Base-by-base conservation (phyloP, 2,329 filamentous ascomycete genomes). In the Scorias spongiosa region DNA sequence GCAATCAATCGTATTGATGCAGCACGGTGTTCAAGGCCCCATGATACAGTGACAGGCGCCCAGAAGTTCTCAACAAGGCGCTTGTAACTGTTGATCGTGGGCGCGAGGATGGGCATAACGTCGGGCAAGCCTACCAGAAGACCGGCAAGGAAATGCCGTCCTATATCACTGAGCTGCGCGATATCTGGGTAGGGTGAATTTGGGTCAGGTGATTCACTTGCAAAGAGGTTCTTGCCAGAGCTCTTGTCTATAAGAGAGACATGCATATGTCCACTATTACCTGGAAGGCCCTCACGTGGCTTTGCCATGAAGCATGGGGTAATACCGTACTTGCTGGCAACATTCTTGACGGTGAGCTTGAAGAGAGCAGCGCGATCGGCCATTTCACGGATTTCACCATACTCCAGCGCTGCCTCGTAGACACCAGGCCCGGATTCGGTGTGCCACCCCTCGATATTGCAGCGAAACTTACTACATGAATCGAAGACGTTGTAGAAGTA, bases 221-320 rank as follows among this genome's bases (percentile, higher is more conserved):
- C 77, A 54, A 98, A 81, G 17, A 95, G 72, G 57, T 98, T 98
- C 60, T 81, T 81, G 46, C 84, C 84, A n/a, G 75, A 66, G 50
- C 75, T 72, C 42, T 54, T 51, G 57, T 89, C 84, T 14, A 89
- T 80, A 9, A 98, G 69, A 1, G 89, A 96, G 48, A 96, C 72
- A 62, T 98, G 91, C 72, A 94, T 89, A 61, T 98, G 91, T 1
- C 91, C 91, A 49, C 83, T 91, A 68, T 96, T 96, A 40, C 91
- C 91, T 0, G 91, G 91, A 0, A 96, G 70, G 0, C 88, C 87
- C 55, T 93, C 76, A 51, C 84, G 80, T 2, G 91, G 91, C 65
- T 98, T 98, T 12, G 91, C 91, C 91, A 98, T 98, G 70, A 98
- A 98, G 64, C 85, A 93, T 0, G 91, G 91, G 0, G 86, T 94